These are phyloP conservation scores for Pichia scutulata DNA, from an alignment of 805 yeast genomes.

Conservation along the genomic window DNA sequence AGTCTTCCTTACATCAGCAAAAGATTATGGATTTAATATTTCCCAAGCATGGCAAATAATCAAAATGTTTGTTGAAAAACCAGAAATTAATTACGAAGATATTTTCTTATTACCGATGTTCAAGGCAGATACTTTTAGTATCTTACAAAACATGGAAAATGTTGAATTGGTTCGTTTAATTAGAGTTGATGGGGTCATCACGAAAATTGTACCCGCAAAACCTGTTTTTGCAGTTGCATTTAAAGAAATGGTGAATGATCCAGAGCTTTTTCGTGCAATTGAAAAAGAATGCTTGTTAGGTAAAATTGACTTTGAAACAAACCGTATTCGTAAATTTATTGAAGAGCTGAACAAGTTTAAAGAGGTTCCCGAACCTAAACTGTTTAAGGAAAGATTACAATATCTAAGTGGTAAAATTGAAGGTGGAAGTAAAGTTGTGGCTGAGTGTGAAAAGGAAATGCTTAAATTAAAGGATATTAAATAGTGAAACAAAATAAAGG, in stretches of 20 bases:
- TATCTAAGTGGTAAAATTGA: slow-evolving; percentile 65
- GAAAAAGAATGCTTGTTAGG: slow-evolving; percentile 54
- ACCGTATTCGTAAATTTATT: slow-evolving; percentile 58
- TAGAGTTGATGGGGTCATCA: slow-evolving; percentile 71
- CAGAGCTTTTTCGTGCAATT: slow-evolving; percentile 46
- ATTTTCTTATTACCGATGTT: slow-evolving; percentile 52
- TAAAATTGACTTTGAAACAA: slow-evolving; percentile 51
- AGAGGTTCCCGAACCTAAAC: slow-evolving; percentile 41
- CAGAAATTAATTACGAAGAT: slow-evolving; percentile 41
- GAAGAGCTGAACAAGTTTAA: slow-evolving; percentile 60
- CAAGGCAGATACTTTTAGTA: slow-evolving; percentile 45
- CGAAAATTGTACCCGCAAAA: slow-evolving; percentile 65
- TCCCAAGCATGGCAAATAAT: slow-evolving; percentile 88
- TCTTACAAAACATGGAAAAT: slow-evolving; percentile 67
- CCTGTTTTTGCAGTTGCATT: slow-evolving; percentile 84
- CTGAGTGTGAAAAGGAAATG: slow-evolving; percentile 37
- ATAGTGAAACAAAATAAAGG: background rate
- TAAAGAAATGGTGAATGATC: slow-evolving; percentile 50
- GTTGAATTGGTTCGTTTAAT: slow-evolving; percentile 64
- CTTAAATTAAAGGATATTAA: slow-evolving; percentile 10
- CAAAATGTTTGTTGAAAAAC: slow-evolving; percentile 47
- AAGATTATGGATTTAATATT: slow-evolving; percentile 44
- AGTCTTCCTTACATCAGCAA: slow-evolving; percentile 44
- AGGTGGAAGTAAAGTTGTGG: slow-evolving; percentile 45
- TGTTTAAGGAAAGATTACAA: slow-evolving; percentile 52